These are phyloP conservation scores for Beauveria brongniartii DNA, from an alignment of 2,329 filamentous ascomycete species.

Conservation along the genomic window DNA sequence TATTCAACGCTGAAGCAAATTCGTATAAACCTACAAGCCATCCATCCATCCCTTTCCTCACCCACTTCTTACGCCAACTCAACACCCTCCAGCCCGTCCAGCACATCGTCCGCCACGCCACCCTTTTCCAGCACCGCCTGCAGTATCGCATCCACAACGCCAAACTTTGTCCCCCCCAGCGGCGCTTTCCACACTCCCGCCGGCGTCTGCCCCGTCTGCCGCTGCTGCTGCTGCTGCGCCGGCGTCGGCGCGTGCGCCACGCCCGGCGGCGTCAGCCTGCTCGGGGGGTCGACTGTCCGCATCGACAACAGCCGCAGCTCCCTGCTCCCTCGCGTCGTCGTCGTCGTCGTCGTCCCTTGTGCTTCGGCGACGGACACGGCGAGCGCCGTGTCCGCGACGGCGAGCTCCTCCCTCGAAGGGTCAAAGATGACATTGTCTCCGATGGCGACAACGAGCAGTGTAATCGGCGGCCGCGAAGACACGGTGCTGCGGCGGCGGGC, in stretches of 20 bases:
- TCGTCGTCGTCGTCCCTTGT: conserved; percentile 5
- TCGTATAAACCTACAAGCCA: neutral
- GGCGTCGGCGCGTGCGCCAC: conserved; percentile 50
- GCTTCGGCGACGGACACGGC: conserved; percentile 68
- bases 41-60: neutral
- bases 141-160: conserved; percentile 64
- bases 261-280: conserved; percentile 62
- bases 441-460: conserved; percentile 80
- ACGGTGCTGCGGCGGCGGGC: conserved; percentile 14
- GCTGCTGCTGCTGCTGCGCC: conserved; percentile 35
- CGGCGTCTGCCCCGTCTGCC: conserved; percentile 41
- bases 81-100: conserved; percentile 71
- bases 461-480: conserved; percentile 65
- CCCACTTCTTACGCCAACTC: conserved; percentile 46
- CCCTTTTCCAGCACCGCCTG: conserved; percentile 67
- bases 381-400: conserved; percentile 82
- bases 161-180: conserved; percentile 72
- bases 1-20: neutral
- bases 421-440: conserved; percentile 91
- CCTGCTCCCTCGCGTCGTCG: conserved; percentile 27
- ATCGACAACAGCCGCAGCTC: conserved; percentile 58
- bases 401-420: conserved; percentile 81
- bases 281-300: conserved; percentile 67
- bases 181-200: conserved; percentile 83
- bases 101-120: conserved; percentile 77